Conservation (phyloP, 2,329 filamentous ascomycete species). For the Arthrobotrys iridis region DNA sequence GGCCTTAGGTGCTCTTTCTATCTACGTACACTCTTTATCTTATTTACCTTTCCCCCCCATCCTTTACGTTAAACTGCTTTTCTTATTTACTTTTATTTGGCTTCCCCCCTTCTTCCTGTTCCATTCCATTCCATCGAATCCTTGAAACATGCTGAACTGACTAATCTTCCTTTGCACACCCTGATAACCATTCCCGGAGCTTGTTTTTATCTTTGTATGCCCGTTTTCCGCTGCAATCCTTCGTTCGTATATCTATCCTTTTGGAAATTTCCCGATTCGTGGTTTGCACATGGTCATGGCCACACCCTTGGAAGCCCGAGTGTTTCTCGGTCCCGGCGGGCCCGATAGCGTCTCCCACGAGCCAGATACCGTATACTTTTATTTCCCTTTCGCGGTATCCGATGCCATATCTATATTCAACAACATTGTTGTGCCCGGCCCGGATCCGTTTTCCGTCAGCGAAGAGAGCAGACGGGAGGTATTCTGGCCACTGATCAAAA, state of each 20-base stretch:
- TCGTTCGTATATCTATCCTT: neutral
- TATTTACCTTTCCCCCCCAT: neutral
- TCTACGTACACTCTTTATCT: neutral
- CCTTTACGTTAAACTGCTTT: neutral
- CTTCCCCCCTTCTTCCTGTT: neutral
- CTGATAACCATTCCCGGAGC: neutral
- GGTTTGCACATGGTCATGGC: constrained; percentile 5
- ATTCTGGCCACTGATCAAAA: constrained; percentile 37
- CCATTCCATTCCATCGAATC: neutral
- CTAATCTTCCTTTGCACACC: neutral
- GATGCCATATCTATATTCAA: constrained; percentile 36
- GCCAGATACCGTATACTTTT: constrained; percentile 17
- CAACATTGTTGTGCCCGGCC: constrained; percentile 30
- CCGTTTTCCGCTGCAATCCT: neutral
- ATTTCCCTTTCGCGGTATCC: constrained; percentile 43
- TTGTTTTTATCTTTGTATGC: neutral
- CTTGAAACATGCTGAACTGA: neutral
- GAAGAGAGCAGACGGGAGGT: constrained; percentile 29
- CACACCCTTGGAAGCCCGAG: constrained; percentile 21
- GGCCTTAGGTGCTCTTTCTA: no score
- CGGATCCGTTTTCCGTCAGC: constrained; percentile 36
- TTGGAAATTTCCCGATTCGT: no score
- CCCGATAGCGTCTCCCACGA: constrained; percentile 15
- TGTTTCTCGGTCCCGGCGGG: constrained; percentile 38
- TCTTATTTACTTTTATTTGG: neutral